Evolutionary conservation across 352 stramenopile genomes (phyloP), one percentile per base, ranked within the genome.

Genomic region (Globisporangium recalcitrans): DNA sequence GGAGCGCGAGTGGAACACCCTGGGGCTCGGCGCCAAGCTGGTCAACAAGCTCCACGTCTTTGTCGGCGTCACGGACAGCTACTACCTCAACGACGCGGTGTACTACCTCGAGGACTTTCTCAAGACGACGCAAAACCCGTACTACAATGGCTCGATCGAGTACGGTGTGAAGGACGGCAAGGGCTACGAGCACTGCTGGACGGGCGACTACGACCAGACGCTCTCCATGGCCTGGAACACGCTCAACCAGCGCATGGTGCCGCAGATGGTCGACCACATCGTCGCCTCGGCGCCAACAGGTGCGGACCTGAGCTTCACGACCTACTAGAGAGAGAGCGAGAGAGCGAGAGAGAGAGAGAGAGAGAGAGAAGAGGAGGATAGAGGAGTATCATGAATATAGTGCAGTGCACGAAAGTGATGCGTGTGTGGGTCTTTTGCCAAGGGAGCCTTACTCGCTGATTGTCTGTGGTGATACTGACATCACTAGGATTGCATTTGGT

Each of bases 31-130:
- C 21, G 69, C 52, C 52, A 88, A 88, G 63, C 75, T 90, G 19
- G 78, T 88, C 13, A 88, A 87, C 70, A 90, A 90, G 59, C 69
- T 90, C 8, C 78, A 88, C 63, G 81, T 90, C 5, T 90, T 81
- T 54, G 81, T 90, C 16, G 81, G 78, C 24, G 81, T 90, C 53
- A 78, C 77, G 10, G 81, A 90, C 68, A 88, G 78, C 68, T 90
- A 88, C 72, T 88, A 90, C 64, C 61, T 90, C 11, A 90, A 90
- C 58, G 81, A 88, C 58, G 78, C 68, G 16, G 81, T 88, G 42
- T 90, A 88, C 64, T 69, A 80, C 56, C 74, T 90, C 3, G 79
- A 88, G 36, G 78, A 86, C 29, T 88, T 87, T 42, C 60, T 90
- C 16, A 69, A 85, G 56, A 80, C 63, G n/a, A 90, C 81, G 7